Base-by-base conservation (phyloP, 805 yeast genomes). In the Millerozyma miso region DNA sequence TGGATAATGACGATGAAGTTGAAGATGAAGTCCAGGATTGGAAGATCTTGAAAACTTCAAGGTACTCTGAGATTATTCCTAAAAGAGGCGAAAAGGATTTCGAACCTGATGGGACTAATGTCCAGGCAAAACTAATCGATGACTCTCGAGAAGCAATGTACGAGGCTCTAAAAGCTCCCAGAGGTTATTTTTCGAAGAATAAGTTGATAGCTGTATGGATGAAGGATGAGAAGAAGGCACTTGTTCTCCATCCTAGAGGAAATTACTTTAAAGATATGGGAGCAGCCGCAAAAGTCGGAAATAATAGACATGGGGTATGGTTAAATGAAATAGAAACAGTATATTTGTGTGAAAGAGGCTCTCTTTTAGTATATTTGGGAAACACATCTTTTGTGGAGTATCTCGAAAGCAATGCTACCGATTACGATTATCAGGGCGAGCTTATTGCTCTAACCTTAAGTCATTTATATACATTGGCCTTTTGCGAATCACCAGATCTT, bases 1-100 rank as follows among this genome's bases (percentile, higher is more conserved):
- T 23, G 29, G 37, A 35, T 35, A 37, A 29, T n/a, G 43, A 37
- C 12, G 31, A 38, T 10, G 54, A 48, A 35, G 37, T 43, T 8
- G 59, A 52, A n/a, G 63, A 65, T 39, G 69, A 60, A 16, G 53
- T 59, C 12, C 68, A 57, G 37, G 72, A 68, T 47, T 70, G 72
- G 68, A 57, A 58, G 26, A 42, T 46, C 26, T 41, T 57, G 4
- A 42, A 40, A 33, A 44, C 43, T 13, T 18, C 35, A 8, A 14
- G 19, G 2, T 26, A 35, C 19, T 13, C 34, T 16, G 20, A 35
- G 18, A 41, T 41, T n/a, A 33, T 39, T 15, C 90, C 90, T 2
- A 84, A 80, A 50, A 67, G 91, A 46, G 96, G 96, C 2, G 89
- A 81, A 44, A 90, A 90, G 58, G 96, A 87, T 50, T 85, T 80